Base-by-base conservation (phyloP, 23 red algal genomes). In the Cyanidioschyzon merolae region DNA sequence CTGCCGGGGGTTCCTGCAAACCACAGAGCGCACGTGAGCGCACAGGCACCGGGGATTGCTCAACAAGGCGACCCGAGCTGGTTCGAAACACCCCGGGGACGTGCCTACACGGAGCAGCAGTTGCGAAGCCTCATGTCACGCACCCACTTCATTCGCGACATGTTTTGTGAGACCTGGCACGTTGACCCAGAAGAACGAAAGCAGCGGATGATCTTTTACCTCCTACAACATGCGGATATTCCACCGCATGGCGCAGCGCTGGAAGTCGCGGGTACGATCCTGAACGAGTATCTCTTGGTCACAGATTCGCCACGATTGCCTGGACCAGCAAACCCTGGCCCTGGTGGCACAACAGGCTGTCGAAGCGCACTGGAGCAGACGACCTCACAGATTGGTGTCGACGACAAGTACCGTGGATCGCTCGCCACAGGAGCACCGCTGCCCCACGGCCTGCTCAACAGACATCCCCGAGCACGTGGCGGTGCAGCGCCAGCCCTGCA, bases 81-180 rank as follows among this genome's bases (percentile, higher is more conserved):
- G 45, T 54, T 54, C 12, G 45, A 54, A 21, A 15, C 45, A 54
- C 45, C 45, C 7, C 12, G 12, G 7, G 45, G 45, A 54, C 45
- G 30, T 17, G 63, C 21, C 12, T 25, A 71, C 30, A 35, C 30
- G 16, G n/a, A 71, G 32, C 16, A 71, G 63, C 29, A 27, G 12
- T 27, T 71, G 29, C 63, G 63, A 3, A 7, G 32, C 7, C n/a
- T 71, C 12, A 25, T 71, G 63, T 15, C 63, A 15, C 16, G 63
- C 29, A 27, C n/a, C 63, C n/a, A 27, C 12, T 32, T 35, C 63
- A 71, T 71, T 25, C 21, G n/a, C 29, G 63, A 71, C 21, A 25
- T 71, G 63, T 71, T 71, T 32, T 71, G 63, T 35, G n/a, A 35
- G 63, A 71, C 63, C n/a, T 71, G 63, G 63, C 21, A 71, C 29